Percentiles rank a stretch among this genome's conserved stretches.
These are phyloP conservation scores for Jatropha curcas DNA, from an alignment of 345 rosid genomes.

Conservation along the genomic window DNA sequence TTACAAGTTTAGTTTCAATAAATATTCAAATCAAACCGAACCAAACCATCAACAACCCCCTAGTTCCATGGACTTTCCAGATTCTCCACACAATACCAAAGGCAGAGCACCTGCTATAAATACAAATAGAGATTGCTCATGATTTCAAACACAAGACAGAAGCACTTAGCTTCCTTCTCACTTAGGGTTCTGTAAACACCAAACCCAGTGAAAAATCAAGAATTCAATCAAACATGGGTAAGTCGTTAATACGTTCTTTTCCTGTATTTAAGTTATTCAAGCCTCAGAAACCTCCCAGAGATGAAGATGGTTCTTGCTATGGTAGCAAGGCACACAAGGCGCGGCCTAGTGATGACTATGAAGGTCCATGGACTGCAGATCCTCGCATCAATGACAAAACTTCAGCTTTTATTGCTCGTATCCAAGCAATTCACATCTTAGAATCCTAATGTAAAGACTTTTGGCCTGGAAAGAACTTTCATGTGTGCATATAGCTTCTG, in stretches of 20 bases:
- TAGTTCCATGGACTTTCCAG: not conserved
- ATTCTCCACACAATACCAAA: not conserved
- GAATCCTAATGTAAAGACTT: not conserved
- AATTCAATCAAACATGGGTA: not conserved
- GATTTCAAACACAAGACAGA: not conserved
- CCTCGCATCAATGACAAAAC: slow-evolving; percentile 4
- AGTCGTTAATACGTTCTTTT: not conserved
- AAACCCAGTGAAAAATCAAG: not conserved
- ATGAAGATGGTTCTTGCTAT: not conserved
- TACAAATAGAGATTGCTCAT: not conserved
- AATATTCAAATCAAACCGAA: too few relatives aligned
- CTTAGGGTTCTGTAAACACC: not conserved
- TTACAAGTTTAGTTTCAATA: too few relatives aligned
- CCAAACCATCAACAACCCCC: too few relatives aligned
- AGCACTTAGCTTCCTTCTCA: not conserved
- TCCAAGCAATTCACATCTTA: not conserved
- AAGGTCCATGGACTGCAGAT: slow-evolving; percentile 4
- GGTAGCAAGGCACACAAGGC: not conserved
- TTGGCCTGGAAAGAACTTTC: not conserved
- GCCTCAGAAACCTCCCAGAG: not conserved
- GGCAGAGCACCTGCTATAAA: not conserved
- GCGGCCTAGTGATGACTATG: not conserved
- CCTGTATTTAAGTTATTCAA: not conserved
- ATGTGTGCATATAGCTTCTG: not conserved
- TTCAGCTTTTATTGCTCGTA: slow-evolving; percentile 11